Conservation (phyloP, 495 filamentous ascomycete species). For the Neurospora sp. region DNA sequence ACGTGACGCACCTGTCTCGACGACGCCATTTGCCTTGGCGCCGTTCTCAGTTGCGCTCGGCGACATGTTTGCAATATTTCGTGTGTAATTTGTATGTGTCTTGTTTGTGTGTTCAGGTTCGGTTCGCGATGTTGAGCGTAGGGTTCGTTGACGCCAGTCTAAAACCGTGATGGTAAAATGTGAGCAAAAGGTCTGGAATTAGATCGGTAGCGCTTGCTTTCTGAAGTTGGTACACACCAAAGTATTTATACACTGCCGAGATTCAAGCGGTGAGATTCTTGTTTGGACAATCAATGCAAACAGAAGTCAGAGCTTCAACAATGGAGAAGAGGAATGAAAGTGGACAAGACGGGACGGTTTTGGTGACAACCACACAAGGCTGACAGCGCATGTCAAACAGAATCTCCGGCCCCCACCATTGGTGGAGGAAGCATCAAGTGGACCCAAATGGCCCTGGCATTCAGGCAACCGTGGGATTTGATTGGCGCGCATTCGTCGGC, state of each 20-base stretch:
- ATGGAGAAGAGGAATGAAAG: background rate
- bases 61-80: background rate
- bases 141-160: background rate
- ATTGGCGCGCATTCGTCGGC: background rate
- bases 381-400: background rate
- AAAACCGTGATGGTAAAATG: background rate
- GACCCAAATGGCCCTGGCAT: background rate
- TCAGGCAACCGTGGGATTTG: background rate
- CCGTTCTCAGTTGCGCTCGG: background rate
- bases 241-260: background rate
- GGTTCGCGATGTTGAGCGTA: background rate
- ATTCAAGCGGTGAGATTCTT: background rate
- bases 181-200: background rate
- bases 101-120: background rate
- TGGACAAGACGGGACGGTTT: background rate
- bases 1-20: background rate
- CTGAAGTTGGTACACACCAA: background rate
- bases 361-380: background rate
- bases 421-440: background rate
- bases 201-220: background rate
- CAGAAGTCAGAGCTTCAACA: background rate
- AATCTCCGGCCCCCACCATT: background rate
- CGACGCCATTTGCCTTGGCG: background rate
- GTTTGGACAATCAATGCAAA: background rate
- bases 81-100: background rate